phyloP scores from a whole-genome alignment of 2,329 filamentous ascomycete species.

The Ustulina deusta region DNA sequence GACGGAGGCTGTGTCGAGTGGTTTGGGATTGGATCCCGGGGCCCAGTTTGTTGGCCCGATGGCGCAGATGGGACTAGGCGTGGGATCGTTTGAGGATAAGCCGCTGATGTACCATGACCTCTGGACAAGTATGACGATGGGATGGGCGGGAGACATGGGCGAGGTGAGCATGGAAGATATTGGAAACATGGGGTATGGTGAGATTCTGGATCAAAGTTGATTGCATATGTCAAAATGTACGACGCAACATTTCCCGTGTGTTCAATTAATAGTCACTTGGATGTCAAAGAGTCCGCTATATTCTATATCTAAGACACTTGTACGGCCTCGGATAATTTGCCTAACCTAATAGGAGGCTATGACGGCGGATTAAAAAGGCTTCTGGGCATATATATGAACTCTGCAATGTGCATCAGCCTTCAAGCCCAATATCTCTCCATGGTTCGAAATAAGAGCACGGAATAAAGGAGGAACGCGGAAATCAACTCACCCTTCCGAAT shows the following conservation, averaged over 20 bases:
- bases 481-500: constrained; percentile 43
- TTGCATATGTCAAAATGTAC: background rate
- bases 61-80: constrained; percentile 25
- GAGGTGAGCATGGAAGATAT: constrained; percentile 36
- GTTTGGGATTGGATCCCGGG: background rate
- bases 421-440: background rate
- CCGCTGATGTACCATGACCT: constrained; percentile 41
- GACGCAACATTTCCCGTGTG: background rate
- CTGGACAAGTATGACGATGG: constrained; percentile 47
- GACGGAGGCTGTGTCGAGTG: constrained; percentile 20
- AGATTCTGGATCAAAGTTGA: constrained; percentile 29
- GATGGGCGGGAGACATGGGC: constrained; percentile 40
- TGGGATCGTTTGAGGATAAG: constrained; percentile 24
- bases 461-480: background rate
- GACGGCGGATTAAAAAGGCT: constrained; percentile 19
- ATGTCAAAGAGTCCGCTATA: background rate
- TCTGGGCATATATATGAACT: constrained; percentile 39
- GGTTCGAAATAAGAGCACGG: background rate
- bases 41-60: constrained; percentile 22
- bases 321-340: background rate
- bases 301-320: background rate
- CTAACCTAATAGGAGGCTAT: background rate
- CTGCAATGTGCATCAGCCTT: constrained; percentile 21
- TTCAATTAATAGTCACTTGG: background rate
- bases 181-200: constrained; percentile 30